Evolutionary conservation across 805 yeast genomes (phyloP).

Genomic region (Starmerella kuoi): DNA sequence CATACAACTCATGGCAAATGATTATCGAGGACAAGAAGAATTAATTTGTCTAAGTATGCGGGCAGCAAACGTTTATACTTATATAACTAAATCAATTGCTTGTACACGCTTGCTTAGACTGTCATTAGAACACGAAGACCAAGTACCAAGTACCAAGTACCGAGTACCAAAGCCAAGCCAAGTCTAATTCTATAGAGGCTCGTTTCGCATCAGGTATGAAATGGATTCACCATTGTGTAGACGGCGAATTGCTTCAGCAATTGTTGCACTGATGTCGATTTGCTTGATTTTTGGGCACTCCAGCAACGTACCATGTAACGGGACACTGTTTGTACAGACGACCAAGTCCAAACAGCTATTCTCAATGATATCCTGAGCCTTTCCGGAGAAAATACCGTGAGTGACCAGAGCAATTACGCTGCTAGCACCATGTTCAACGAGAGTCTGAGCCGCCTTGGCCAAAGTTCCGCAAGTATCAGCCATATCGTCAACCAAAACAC

Average conservation of each 20-base stretch:
- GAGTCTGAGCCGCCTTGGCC: constrained; percentile 84
- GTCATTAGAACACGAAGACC: too few relatives aligned
- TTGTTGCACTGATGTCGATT: constrained; percentile 71
- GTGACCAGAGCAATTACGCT: constrained; percentile 88
- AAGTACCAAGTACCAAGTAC: too few relatives aligned
- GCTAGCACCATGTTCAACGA: constrained; percentile 68
- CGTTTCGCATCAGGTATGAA: constrained; percentile 70
- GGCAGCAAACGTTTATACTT: too few relatives aligned
- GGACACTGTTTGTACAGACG: constrained; percentile 89
- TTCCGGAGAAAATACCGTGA: constrained; percentile 84
- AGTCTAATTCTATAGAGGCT: constrained; percentile 36
- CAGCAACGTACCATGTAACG: constrained; percentile 52
- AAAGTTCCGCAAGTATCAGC: constrained; percentile 97
- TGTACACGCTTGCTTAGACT: too few relatives aligned
- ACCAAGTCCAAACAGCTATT: constrained; percentile 55
- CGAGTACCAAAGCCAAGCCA: too few relatives aligned
- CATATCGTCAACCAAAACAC: constrained; percentile 90
- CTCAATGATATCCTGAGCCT: constrained; percentile 63
- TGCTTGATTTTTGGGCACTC: constrained; percentile 59
- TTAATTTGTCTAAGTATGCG: too few relatives aligned
- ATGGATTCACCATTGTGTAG: constrained; percentile 94
- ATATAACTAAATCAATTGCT: too few relatives aligned
- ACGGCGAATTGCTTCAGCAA: constrained; percentile 90
- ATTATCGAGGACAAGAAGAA: too few relatives aligned
- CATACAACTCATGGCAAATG: too few relatives aligned